Percentiles rank a stretch among this genome's conserved stretches.
Evolutionary conservation across 495 filamentous ascomycete species (phyloP).

Genomic region (Cladorrhinum samala): DNA sequence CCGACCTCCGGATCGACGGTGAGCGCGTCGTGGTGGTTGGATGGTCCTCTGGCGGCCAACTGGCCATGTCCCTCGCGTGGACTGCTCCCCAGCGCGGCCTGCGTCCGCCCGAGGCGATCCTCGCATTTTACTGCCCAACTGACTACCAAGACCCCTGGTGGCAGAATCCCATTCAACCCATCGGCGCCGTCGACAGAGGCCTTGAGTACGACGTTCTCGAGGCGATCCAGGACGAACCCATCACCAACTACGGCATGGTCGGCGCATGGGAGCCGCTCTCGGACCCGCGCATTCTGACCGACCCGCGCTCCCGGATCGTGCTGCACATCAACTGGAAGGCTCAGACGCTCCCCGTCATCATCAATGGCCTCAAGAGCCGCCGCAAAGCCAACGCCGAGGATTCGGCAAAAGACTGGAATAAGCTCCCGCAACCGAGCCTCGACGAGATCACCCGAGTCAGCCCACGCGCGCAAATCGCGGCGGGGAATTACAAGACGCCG

Average conservation of each 20-base stretch:
- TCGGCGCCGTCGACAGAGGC: not conserved
- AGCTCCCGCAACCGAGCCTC: not conserved
- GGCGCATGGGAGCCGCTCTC: not conserved
- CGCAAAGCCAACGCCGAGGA: not conserved
- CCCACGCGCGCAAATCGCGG: slow-evolving; percentile 34
- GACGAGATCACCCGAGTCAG: slow-evolving; percentile 29
- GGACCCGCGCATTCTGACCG: not conserved
- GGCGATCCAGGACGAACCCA: not conserved
- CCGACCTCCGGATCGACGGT: slow-evolving; percentile 30
- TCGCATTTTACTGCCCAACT: slow-evolving; percentile 49
- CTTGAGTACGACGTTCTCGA: not conserved
- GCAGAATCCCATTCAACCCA: not conserved
- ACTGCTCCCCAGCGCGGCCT: slow-evolving; percentile 28
- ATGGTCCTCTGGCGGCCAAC: slow-evolving; percentile 52
- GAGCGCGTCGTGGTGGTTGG: slow-evolving; percentile 44
- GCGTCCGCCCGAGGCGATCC: slow-evolving; percentile 41
- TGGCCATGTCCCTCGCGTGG: slow-evolving; percentile 46
- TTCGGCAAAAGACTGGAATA: not conserved
- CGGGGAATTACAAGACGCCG: slow-evolving; percentile 34
- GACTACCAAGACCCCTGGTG: slow-evolving; percentile 31
- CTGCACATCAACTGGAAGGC: not conserved
- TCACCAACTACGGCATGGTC: not conserved
- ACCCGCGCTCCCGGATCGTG: not conserved
- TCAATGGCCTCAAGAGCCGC: not conserved
- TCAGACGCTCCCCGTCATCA: not conserved